phyloP scores from a whole-genome alignment of 768 basidiomycete genomes.

The Vararia minispora region DNA sequence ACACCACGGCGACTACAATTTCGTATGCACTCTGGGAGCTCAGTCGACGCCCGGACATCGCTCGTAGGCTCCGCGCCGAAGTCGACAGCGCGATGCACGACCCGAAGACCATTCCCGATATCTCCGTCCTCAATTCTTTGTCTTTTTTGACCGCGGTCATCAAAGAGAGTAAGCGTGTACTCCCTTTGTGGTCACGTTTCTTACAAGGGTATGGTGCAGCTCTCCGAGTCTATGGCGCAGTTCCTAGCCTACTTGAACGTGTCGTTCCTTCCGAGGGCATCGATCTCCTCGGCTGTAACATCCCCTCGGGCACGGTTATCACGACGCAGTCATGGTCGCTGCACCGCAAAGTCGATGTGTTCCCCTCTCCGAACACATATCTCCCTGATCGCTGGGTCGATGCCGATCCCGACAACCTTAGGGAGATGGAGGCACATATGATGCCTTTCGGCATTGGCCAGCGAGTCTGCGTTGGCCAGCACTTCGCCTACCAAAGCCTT shows the following conservation, averaged over 20 bases:
- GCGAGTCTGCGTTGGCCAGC: constrained; percentile 57
- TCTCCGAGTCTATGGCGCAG: constrained; percentile 50
- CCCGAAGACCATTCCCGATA: constrained; percentile 40
- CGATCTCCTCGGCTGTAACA: constrained; percentile 55
- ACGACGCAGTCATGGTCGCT: constrained; percentile 66
- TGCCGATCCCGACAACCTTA: constrained; percentile 13
- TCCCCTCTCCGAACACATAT: constrained; percentile 55
- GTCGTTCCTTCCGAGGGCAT: constrained; percentile 52
- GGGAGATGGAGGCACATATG: constrained; percentile 47
- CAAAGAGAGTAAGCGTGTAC: constrained; percentile 19
- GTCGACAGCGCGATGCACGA: constrained; percentile 55
- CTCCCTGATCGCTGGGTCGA: constrained; percentile 59
- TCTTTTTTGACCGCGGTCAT: constrained; percentile 27
- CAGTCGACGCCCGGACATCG: constrained; percentile 49
- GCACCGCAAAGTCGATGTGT: constrained; percentile 53
- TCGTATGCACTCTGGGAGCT: constrained; percentile 64
- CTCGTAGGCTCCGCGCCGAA: constrained; percentile 51
- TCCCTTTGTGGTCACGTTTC: constrained; percentile 3
- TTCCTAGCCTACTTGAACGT: constrained; percentile 56
- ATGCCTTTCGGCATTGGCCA: constrained; percentile 60
- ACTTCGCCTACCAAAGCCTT: constrained; percentile 51
- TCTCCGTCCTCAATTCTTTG: constrained; percentile 35
- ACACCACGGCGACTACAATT: constrained; percentile 55
- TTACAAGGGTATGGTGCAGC: constrained; percentile 24
- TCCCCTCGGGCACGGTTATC: constrained; percentile 58